phyloP scores from a whole-genome alignment of 1,284 basidiomycete genomes.

The Ganoderma boninense region DNA sequence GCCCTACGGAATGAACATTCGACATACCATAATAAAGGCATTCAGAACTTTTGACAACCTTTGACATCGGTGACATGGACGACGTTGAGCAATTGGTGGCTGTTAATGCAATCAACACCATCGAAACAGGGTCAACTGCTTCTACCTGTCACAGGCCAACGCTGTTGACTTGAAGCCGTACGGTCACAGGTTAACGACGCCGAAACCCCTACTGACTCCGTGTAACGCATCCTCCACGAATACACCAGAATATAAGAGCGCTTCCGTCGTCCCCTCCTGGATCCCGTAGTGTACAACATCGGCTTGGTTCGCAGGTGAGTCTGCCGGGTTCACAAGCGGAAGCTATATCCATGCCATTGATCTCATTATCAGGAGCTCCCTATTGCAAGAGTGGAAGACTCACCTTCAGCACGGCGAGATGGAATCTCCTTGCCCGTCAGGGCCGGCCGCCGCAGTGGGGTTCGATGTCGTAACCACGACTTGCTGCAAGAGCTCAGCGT shows the following conservation, averaged over 20 bases:
- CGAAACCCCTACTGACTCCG: conserved; percentile 32
- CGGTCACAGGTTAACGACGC: not conserved
- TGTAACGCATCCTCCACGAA: conserved; percentile 53
- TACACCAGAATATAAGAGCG: conserved; percentile 62
- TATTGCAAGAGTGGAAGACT: conserved; percentile 18
- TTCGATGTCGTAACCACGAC: conserved; percentile 55
- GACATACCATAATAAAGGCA: not conserved
- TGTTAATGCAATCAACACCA: not conserved
- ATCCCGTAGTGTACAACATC: conserved; percentile 66
- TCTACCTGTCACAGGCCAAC: too few relatives aligned
- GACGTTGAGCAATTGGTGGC: not conserved
- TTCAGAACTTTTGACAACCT: not conserved
- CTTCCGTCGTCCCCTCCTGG: conserved; percentile 64
- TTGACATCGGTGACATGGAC: not conserved
- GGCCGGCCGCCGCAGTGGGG: conserved; percentile 47
- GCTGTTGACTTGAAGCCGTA: not conserved
- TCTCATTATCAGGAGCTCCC: not conserved
- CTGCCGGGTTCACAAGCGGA: conserved; percentile 57
- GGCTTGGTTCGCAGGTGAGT: conserved; percentile 53
- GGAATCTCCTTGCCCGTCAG: conserved; percentile 63
- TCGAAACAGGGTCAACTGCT: too few relatives aligned
- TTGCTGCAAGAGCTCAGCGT: conserved; percentile 45
- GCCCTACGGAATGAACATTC: too few relatives aligned
- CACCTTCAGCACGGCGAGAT: conserved; percentile 66
- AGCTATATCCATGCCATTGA: conserved; percentile 46